These are phyloP conservation scores for Ostreobium quekettii DNA, from an alignment of 139 green algal genomes.

Conservation along the genomic window DNA sequence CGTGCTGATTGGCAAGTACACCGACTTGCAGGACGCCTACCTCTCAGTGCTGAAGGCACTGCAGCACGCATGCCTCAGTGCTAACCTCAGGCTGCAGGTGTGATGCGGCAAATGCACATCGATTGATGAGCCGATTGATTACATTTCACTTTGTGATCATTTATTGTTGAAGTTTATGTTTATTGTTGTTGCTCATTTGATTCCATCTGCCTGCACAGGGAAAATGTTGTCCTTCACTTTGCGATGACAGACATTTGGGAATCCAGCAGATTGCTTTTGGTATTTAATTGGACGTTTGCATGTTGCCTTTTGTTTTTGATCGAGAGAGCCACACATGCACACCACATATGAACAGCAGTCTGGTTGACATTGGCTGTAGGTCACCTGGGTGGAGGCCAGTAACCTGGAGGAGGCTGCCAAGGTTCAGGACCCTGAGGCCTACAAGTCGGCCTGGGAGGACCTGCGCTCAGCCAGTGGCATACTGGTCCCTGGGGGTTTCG, in stretches of 20 bases:
- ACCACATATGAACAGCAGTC: too few species aligned
- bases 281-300: too few species aligned
- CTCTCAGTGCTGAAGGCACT: slow-evolving; percentile 93
- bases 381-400: slow-evolving; percentile 87
- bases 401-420: slow-evolving; percentile 71
- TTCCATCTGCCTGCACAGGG: too few species aligned
- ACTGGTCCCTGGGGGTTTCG: slow-evolving; percentile 95
- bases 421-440: slow-evolving; percentile 33
- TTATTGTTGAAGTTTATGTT: too few species aligned
- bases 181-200: too few species aligned
- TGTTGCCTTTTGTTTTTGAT: too few species aligned
- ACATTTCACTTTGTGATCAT: background rate
- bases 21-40: slow-evolving; percentile 87
- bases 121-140: background rate
- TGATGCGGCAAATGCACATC: slow-evolving; percentile 62
- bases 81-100: slow-evolving; percentile 71
- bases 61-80: slow-evolving; percentile 91
- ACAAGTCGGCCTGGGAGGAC: slow-evolving; percentile 32
- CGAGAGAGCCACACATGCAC: too few species aligned
- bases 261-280: too few species aligned
- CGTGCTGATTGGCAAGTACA: slow-evolving; percentile 96
- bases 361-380: slow-evolving; percentile 32
- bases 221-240: too few species aligned
- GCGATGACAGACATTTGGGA: too few species aligned
- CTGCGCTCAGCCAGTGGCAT: slow-evolving; percentile 68